Conservation (phyloP, 306 rosid species). For the Inga leiocalycina region DNA sequence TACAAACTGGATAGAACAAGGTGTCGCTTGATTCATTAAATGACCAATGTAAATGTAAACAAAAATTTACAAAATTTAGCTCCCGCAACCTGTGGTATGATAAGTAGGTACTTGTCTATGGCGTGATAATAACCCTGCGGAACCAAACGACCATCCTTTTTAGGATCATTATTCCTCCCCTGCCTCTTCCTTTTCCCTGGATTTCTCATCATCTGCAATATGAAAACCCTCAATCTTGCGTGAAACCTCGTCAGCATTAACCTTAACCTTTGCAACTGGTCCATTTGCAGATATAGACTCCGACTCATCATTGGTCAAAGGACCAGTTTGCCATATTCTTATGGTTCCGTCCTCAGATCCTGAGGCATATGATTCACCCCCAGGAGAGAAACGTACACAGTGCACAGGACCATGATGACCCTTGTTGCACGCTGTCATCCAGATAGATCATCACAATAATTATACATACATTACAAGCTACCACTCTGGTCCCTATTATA, state of each 20-base stretch:
- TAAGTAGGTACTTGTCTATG: slow-evolving; percentile 12
- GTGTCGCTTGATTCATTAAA: slow-evolving; percentile 41
- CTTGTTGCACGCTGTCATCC: slow-evolving; percentile 88
- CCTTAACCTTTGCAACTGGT: slow-evolving; percentile 59
- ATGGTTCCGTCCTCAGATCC: slow-evolving; percentile 99
- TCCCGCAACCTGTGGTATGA: slow-evolving; percentile 27
- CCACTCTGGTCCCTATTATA: too few relatives aligned
- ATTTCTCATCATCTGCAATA: slow-evolving; percentile 63
- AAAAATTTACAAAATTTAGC: slow-evolving; percentile 50
- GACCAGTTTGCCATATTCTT: slow-evolving; percentile 99
- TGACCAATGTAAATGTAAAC: slow-evolving; percentile 35
- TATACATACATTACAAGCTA: background rate
- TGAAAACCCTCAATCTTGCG: slow-evolving; percentile 88
- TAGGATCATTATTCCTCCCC: slow-evolving; percentile 47
- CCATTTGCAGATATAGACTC: slow-evolving; percentile 64
- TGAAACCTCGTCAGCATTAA: slow-evolving; percentile 69
- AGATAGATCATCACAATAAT: slow-evolving; percentile 26
- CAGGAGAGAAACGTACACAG: slow-evolving; percentile 95
- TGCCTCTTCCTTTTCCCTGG: slow-evolving; percentile 71
- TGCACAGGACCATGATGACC: slow-evolving; percentile 99
- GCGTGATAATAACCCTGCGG: slow-evolving; percentile 31
- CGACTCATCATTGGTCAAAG: slow-evolving; percentile 61
- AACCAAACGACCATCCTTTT: slow-evolving; percentile 5
- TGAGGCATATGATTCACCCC: slow-evolving; percentile 98
- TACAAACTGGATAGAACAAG: slow-evolving; percentile 32